A percentile compares a stretch with the other conserved stretches of the same genome.
Conservation (phyloP, 2,329 filamentous ascomycete species). For the Aschersonia sp. region DNA sequence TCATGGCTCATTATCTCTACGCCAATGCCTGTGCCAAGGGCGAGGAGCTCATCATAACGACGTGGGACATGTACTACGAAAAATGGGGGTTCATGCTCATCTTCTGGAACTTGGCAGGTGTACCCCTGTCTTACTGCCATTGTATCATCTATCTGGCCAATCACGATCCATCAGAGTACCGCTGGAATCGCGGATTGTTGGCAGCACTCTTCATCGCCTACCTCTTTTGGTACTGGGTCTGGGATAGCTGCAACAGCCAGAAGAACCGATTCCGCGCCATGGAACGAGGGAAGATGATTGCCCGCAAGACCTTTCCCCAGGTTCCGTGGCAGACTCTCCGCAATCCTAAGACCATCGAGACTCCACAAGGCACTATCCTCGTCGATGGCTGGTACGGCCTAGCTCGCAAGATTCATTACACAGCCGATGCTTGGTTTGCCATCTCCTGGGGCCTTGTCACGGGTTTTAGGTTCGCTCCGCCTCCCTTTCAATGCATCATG, state of each 20-base stretch:
- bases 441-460: constrained; percentile 23
- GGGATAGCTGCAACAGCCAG: constrained; percentile 70
- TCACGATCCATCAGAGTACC: constrained; percentile 62
- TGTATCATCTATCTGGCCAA: constrained; percentile 58
- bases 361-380: constrained; percentile 50
- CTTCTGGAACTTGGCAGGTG: constrained; percentile 89
- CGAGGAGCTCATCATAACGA: constrained; percentile 68
- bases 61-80: constrained; percentile 93
- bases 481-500: constrained; percentile 75
- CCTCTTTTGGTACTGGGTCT: constrained; percentile 72
- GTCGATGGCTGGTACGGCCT: constrained; percentile 71
- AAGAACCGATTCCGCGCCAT: constrained; percentile 79
- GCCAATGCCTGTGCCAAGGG: constrained; percentile 84
- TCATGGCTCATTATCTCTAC: constrained; percentile 82
- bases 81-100: constrained; percentile 84
- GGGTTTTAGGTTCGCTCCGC: constrained; percentile 38
- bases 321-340: constrained; percentile 73
- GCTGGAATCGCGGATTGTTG: constrained; percentile 56
- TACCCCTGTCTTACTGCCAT: constrained; percentile 82
- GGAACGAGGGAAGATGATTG: constrained; percentile 55
- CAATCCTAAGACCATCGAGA: constrained; percentile 65
- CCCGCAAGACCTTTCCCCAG: constrained; percentile 73
- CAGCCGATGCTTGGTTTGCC: constrained; percentile 31
- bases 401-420: constrained; percentile 43
- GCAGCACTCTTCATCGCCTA: constrained; percentile 50